A percentile compares a stretch with the other conserved stretches of the same genome.
Conservation (phyloP, 169 alveolate species). For the Toxoplasma gondii region DNA sequence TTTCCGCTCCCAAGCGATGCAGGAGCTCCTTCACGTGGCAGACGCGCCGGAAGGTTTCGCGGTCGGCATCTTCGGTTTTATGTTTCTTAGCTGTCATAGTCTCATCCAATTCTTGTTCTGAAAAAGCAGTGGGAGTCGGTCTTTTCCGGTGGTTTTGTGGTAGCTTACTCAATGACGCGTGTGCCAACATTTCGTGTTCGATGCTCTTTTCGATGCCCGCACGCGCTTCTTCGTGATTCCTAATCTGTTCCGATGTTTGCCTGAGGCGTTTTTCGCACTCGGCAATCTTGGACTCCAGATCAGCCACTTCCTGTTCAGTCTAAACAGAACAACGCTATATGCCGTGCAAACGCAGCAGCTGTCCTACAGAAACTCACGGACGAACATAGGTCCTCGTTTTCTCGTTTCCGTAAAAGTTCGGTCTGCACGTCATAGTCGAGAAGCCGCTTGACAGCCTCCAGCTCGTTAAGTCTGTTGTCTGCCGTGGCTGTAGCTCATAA, state of each 20-base stretch:
- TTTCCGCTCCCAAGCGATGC: not conserved
- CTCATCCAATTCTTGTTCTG: slow-evolving; percentile 35
- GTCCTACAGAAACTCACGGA: not conserved
- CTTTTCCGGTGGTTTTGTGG: not conserved
- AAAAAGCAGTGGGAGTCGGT: not conserved
- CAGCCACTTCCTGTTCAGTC: not conserved
- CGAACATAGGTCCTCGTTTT: not conserved
- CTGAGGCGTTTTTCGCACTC: not conserved
- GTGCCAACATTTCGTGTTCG: slow-evolving; percentile 35
- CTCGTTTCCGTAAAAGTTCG: not conserved
- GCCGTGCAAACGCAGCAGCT: not conserved
- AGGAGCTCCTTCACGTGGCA: slow-evolving; percentile 11
- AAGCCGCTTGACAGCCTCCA: slow-evolving; percentile 18
- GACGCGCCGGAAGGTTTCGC: slow-evolving; percentile 15
- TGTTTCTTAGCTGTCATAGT: not conserved
- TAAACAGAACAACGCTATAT: not conserved
- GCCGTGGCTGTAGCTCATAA: not conserved
- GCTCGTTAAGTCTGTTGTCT: not conserved
- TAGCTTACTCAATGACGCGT: slow-evolving; percentile 13
- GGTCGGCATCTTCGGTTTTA: not conserved
- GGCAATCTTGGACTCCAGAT: not conserved
- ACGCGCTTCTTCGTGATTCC: not conserved
- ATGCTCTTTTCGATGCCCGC: slow-evolving; percentile 8
- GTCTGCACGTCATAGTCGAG: slow-evolving; percentile 31
- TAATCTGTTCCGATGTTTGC: not conserved